Percentiles rank a stretch among this genome's conserved stretches.
Conservation (phyloP, 73 alveolate genomes). For the Paramecium biaurelia region DNA sequence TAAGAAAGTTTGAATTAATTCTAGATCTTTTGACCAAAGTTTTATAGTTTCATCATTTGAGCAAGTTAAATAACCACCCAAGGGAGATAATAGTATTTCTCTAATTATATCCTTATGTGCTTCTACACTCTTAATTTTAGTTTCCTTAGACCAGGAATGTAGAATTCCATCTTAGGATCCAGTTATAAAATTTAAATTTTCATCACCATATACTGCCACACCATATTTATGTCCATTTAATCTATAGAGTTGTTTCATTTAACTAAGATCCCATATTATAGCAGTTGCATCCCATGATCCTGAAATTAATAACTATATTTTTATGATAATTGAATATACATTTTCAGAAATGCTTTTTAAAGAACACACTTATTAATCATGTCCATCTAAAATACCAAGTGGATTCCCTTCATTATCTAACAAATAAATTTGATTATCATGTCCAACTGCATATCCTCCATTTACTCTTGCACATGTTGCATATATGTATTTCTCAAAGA, state of each 20-base stretch:
- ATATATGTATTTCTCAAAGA: constrained; percentile 79
- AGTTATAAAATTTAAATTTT: constrained; percentile 83
- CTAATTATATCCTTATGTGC: constrained; percentile 97
- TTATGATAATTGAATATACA: neutral
- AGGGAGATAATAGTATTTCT: constrained; percentile 80
- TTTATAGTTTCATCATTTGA: constrained; percentile 95
- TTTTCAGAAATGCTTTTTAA: neutral
- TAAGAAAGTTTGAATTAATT: constrained; percentile 71
- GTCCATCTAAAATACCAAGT: constrained; percentile 87
- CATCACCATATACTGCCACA: constrained; percentile 88
- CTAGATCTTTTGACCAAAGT: constrained; percentile 89
- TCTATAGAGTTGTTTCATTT: constrained; percentile 71
- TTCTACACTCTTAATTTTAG: constrained; percentile 71
- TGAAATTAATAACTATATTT: constrained; percentile 72
- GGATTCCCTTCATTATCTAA: constrained; percentile 91
- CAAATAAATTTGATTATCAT: constrained; percentile 86
- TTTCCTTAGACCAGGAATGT: constrained; percentile 69
- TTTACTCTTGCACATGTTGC: constrained; percentile 53
- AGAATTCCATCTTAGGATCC: constrained; percentile 95
- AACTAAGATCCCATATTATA: constrained; percentile 91
- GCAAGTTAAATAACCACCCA: constrained; percentile 88
- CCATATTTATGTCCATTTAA: constrained; percentile 97
- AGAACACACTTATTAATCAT: constrained; percentile 84
- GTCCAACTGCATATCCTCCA: constrained; percentile 82
- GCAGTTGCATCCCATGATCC: constrained; percentile 99